Evolutionary conservation across 805 yeast species (phyloP), one percentile per base, ranked within the genome.

Genomic region (Candida dendrica): DNA sequence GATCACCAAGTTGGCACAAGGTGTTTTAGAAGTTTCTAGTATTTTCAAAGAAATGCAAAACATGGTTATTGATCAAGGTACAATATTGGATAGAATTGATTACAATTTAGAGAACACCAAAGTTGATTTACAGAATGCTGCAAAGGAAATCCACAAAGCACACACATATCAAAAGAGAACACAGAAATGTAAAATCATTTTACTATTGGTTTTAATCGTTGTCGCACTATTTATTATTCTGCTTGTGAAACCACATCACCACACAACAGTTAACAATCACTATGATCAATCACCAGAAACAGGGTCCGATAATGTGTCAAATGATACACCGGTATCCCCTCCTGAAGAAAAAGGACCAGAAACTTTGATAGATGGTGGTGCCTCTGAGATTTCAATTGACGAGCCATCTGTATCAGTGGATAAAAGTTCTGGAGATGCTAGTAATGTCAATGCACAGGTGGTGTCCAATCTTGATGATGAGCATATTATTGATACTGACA

Each of bases 51-150:
- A 93, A 56, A 76, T 93, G 75, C 97, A 95, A 55, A 77, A 80
- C 32, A 71, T 93, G 72, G 86, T 93, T 35, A 84, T 93, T 42
- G 98, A 93, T 55, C 98, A 93, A 63, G 98, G 98, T 1, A 87
- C 96, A 0, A 74, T 93, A 36, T 70, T 93, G 45, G 98, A 93
- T 63, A 69, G 97, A 50, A 91, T 93, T 43, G 98, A 91, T 62
- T 93, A 91, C 60, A 93, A 93, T 58, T 65, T 93, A 45, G 84
- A 83, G 46, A 80, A 79, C 45, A 83, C 95, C n/a, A 82, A 77
- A 2, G 77, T 77, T 30, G 84, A 88, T 49, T 74, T 91, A 45
- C 78, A 81, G 53, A 73, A 71, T 32, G 93, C 97, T 0, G 86
- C 85, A 46, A 76, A 77, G 46, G 93, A 93, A 63, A 66, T 93